A percentile compares a stretch with the other conserved stretches of the same genome.
phyloP scores from a whole-genome alignment of 2,329 filamentous ascomycete species.

The Didymella exigua region DNA sequence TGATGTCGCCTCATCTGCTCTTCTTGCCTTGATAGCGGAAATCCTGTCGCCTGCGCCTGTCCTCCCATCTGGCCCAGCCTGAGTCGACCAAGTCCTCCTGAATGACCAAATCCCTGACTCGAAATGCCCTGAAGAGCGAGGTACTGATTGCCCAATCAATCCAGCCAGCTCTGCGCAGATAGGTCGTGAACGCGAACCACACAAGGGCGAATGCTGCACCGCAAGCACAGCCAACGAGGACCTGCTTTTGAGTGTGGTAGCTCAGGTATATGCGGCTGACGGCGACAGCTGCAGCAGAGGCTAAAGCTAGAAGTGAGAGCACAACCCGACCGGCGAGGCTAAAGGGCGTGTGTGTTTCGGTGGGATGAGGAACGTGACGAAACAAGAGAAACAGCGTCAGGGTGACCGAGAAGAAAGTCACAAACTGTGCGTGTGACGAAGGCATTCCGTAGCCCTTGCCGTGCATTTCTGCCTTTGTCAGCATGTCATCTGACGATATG shows the following conservation, averaged over 20 bases:
- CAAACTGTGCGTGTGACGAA: conserved; percentile 91
- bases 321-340: conserved; percentile 65
- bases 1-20: conserved; percentile 5
- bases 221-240: conserved; percentile 76
- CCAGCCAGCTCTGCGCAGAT: conserved; percentile 69
- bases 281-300: conserved; percentile 62
- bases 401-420: conserved; percentile 86
- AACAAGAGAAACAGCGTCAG: conserved; percentile 83
- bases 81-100: conserved; percentile 89
- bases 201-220: conserved; percentile 72
- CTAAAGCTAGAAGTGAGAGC: conserved; percentile 52
- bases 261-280: conserved; percentile 86
- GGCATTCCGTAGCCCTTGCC: conserved; percentile 98
- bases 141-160: conserved; percentile 74
- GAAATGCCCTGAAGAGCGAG: conserved; percentile 66
- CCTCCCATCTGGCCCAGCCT: conserved; percentile 92
- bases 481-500: background rate
- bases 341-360: conserved; percentile 61
- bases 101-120: conserved; percentile 82
- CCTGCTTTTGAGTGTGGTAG: conserved; percentile 90
- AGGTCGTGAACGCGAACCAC: conserved; percentile 79
- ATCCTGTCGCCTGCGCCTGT: conserved; percentile 45
- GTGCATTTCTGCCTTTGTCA: conserved; percentile 63
- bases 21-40: conserved; percentile 28
- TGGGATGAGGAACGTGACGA: conserved; percentile 64